Conservation (phyloP, 1,139 yeast species). For the Saccharomyces hybrid region DNA sequence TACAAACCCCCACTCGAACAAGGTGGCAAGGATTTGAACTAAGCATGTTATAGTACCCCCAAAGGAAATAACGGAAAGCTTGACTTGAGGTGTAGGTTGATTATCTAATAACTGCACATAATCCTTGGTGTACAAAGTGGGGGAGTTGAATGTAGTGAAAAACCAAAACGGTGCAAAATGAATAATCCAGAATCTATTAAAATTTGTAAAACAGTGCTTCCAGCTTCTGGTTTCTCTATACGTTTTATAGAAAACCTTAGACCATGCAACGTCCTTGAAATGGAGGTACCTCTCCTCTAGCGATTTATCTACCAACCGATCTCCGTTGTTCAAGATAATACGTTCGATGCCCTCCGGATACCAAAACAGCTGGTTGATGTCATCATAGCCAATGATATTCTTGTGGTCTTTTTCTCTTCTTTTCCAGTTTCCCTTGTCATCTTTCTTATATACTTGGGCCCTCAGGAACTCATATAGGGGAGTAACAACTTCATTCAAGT, state of each 20-base stretch:
- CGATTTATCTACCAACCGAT: conserved; percentile 40
- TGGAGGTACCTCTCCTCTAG: conserved; percentile 40
- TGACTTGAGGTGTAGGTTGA: conserved; percentile 57
- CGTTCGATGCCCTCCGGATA: conserved; percentile 53
- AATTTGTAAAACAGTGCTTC: conserved; percentile 69
- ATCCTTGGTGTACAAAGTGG: conserved; percentile 61
- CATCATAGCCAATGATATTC: conserved; percentile 74
- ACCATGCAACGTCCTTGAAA: conserved; percentile 55
- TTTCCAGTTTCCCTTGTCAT: conserved; percentile 35
- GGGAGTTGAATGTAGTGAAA: conserved; percentile 70
- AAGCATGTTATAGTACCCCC: conserved; percentile 68
- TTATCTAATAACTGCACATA: conserved; percentile 53
- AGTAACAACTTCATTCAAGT: conserved; percentile 60
- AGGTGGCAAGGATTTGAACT: conserved; percentile 53
- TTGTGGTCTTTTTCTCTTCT: conserved; percentile 60
- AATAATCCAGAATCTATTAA: conserved; percentile 76
- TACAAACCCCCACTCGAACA: conserved; percentile 57
- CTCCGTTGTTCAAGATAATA: conserved; percentile 39
- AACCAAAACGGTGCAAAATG: conserved; percentile 77
- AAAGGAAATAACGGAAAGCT: conserved; percentile 55
- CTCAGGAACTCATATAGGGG: conserved; percentile 63
- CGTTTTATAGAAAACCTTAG: conserved; percentile 58
- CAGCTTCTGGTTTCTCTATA: conserved; percentile 69
- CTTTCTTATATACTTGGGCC: conserved; percentile 43
- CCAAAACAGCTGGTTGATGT: conserved; percentile 82